Percentiles rank a stretch among this genome's conserved stretches.
Evolutionary conservation across 768 basidiomycete genomes (phyloP).

Genomic region (Tulasnella calospora): DNA sequence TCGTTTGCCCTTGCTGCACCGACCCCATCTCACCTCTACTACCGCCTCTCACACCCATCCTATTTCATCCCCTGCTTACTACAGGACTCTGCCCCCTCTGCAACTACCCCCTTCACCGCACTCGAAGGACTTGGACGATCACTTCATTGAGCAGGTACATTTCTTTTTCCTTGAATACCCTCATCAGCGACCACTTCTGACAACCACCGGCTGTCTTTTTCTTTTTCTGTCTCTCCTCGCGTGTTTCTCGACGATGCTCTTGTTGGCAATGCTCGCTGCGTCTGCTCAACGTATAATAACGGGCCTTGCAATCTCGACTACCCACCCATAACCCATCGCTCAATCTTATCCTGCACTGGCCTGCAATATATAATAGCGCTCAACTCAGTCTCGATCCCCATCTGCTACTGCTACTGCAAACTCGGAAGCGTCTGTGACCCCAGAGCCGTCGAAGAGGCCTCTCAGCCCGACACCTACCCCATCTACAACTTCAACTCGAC

Average conservation of each 20-base stretch:
- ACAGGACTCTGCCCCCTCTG: conserved; percentile 12
- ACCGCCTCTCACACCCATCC: conserved; percentile 12
- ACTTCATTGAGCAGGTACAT: conserved; percentile 7
- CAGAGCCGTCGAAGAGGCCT: conserved; percentile 14
- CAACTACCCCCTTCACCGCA: conserved; percentile 14
- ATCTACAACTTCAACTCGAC: conserved; percentile 2
- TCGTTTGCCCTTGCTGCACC: conserved; percentile 1
- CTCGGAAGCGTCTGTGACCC: conserved; percentile 11
- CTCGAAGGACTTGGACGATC: not conserved
- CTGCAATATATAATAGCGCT: not conserved
- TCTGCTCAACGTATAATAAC: not conserved
- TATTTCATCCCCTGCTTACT: conserved; percentile 12
- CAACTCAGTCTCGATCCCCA: conserved; percentile 13
- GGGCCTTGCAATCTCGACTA: conserved; percentile 3
- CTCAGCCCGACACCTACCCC: not conserved
- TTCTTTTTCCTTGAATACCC: not conserved
- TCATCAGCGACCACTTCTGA: conserved; percentile 18
- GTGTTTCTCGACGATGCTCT: not conserved
- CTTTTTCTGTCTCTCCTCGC: not conserved
- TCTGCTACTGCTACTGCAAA: conserved; percentile 11
- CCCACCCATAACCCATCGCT: not conserved
- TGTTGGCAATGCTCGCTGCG: not conserved
- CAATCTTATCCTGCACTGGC: conserved; percentile 12
- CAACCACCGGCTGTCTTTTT: not conserved
- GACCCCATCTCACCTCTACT: conserved; percentile 23